Evolutionary conservation across 345 rosid genomes (phyloP), one percentile per base, ranked within the genome.

Genomic region (Salix caprea): DNA sequence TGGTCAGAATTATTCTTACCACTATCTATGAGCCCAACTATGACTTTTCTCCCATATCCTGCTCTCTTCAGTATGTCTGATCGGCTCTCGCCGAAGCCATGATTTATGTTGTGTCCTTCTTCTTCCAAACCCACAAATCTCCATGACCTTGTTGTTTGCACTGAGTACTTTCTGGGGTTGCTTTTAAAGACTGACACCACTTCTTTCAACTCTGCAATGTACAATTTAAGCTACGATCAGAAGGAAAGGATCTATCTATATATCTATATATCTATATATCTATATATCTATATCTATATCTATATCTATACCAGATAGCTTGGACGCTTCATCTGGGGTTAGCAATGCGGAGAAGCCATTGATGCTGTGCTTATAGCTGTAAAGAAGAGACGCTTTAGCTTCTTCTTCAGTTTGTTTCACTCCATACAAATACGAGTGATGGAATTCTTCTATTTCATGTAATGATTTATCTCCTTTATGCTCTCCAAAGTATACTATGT

Each of bases 141-240:
- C 98, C 98, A 94, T 64, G 98, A 94, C 79, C 98, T 79, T 76
- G 98, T 92, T 0, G 97, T 94, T 39, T 90, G 97, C 64, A 83
- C 11, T n/a, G 89, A 77, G 78, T 92, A 90, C 80, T 84, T 84
- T 72, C 82, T 76, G 30, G 89, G 85, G 1, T 86, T 67, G 74
- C 89, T 90, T 72, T 78, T 56, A 50, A 83, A 73, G 12, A 94
- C 90, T 2, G 91, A 84, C 19, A 78, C 84, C 64, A 94, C 97
- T 24, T 86, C 97, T 34, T 91, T 87, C 76, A 85, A 9, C 78
- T 86, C 98, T 94, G 86, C 34, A 26, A 75, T 67, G 1, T n/a
- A 36, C 46, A n/a, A 37, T 9, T 18, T 70, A 52, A n/a, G 42
- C 32, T 26, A 10, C 44, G 13, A 74, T 5, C 36, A 46, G n/a